Percentiles rank a stretch among this genome's conserved stretches.
Evolutionary conservation across 176 grass and related monocot species (phyloP).

Genomic region (Oryza meyeriana): DNA sequence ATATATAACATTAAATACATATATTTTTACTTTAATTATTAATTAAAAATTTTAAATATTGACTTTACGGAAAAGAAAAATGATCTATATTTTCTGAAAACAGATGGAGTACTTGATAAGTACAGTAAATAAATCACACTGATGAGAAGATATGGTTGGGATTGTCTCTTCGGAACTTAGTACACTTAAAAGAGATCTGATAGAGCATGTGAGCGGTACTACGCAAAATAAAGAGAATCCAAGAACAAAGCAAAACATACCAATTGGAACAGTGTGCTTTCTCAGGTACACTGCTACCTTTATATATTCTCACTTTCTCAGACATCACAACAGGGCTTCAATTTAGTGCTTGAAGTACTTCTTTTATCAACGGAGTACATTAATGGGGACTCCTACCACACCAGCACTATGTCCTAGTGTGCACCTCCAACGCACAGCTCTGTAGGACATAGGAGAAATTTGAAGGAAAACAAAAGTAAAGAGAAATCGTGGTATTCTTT

Average conservation of each 20-base stretch:
- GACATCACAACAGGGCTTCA: not conserved
- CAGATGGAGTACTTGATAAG: too few species aligned
- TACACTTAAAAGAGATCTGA: not conserved
- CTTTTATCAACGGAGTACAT: not conserved
- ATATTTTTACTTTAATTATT: too few species aligned
- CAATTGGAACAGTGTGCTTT: not conserved
- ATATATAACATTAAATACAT: too few species aligned
- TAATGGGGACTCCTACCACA: not conserved
- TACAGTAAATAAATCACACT: not conserved
- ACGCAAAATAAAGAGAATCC: not conserved
- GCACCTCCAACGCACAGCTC: too few species aligned
- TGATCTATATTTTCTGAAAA: too few species aligned
- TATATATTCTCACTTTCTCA: not conserved
- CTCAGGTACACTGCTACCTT: not conserved
- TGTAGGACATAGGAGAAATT: too few species aligned
- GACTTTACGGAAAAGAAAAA: too few species aligned
- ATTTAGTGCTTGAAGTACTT: not conserved
- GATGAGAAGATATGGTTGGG: not conserved
- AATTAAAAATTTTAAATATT: too few species aligned
- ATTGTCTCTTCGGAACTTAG: not conserved
- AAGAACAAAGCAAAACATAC: not conserved
- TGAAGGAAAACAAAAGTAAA: too few species aligned
- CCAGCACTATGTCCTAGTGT: too few species aligned
- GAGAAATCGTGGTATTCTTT: too few species aligned
- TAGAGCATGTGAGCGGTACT: not conserved